These are phyloP conservation scores for Casuarina cunninghamiana DNA, from an alignment of 306 rosid genomes.

Conservation along the genomic window DNA sequence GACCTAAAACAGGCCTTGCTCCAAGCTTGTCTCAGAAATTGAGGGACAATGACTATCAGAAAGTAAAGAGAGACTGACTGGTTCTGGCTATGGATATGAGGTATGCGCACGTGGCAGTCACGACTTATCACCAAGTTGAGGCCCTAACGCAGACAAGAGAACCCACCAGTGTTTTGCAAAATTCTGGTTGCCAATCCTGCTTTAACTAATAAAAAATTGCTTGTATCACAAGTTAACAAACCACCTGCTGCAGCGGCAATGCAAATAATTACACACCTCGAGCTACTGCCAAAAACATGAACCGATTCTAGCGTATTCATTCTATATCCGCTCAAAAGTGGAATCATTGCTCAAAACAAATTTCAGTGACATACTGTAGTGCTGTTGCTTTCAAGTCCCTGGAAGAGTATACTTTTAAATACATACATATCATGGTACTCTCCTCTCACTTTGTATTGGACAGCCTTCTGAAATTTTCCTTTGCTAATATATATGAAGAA, in stretches of 20 bases:
- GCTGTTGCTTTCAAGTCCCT: neutral
- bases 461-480: neutral
- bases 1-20: too few relatives aligned
- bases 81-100: neutral
- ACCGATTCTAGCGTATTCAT: neutral
- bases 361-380: neutral
- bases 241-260: neutral
- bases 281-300: neutral
- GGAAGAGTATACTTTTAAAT: neutral
- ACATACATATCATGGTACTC: neutral
- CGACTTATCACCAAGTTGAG: neutral
- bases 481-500: conserved; percentile 33
- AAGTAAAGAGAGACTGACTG: neutral
- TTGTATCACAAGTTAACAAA: neutral
- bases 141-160: too few relatives aligned
- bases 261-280: neutral
- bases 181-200: neutral
- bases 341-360: neutral
- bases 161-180: neutral
- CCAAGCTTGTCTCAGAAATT: neutral
- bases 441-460: conserved; percentile 1
- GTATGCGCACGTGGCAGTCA: neutral
- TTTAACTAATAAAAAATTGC: neutral
- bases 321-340: neutral
- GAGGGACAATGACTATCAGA: neutral